These are phyloP conservation scores for Carex sylvatica DNA, from an alignment of 202 grass and related monocot species.

Conservation along the genomic window DNA sequence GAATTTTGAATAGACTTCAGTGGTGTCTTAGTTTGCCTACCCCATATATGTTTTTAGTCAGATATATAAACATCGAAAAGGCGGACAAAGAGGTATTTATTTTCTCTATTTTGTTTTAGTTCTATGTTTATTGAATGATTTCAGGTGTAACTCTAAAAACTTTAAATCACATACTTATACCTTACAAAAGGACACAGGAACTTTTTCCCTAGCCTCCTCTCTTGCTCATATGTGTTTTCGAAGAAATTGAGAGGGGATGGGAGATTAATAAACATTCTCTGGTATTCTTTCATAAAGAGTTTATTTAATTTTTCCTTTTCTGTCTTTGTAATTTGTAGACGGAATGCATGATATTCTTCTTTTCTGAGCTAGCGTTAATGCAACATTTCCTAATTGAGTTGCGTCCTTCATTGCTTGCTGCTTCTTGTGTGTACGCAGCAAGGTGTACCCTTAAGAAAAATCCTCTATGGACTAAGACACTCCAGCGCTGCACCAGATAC, in stretches of 20 bases:
- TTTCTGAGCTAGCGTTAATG: conserved; percentile 56
- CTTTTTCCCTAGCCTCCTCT: neutral
- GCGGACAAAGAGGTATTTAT: conserved; percentile 61
- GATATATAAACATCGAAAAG: conserved; percentile 60
- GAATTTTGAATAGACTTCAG: conserved; percentile 65
- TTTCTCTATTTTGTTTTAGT: neutral
- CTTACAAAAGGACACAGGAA: neutral
- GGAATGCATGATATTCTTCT: conserved; percentile 78
- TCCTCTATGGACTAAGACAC: conserved; percentile 73
- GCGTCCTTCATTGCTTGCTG: conserved; percentile 59
- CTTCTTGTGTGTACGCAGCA: conserved; percentile 66
- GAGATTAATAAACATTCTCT: neutral
- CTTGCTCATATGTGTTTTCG: neutral
- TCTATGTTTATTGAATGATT: neutral
- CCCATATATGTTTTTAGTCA: conserved; percentile 60
- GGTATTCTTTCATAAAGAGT: neutral
- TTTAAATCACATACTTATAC: neutral
- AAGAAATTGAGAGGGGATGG: neutral
- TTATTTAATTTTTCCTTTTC: neutral
- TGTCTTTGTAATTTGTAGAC: conserved; percentile 35
- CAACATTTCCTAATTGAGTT: conserved; percentile 50
- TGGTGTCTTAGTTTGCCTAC: conserved; percentile 84
- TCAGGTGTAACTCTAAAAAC: neutral
- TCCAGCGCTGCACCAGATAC: conserved; percentile 59
- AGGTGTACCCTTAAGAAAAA: conserved; percentile 67